These are phyloP conservation scores for Fraxinus xanthoxyloides DNA, from an alignment of 305 asterid species.

Conservation along the genomic window DNA sequence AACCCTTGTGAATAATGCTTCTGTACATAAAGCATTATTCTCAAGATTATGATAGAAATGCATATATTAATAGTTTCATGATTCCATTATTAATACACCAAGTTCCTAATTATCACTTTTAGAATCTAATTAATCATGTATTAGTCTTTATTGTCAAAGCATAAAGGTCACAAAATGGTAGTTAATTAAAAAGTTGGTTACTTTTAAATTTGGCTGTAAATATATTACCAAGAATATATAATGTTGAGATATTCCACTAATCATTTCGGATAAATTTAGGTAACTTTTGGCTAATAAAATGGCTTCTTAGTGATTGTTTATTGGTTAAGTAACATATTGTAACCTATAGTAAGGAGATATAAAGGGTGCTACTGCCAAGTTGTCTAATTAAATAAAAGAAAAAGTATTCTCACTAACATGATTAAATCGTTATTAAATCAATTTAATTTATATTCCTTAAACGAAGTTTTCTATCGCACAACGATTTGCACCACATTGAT, in stretches of 20 bases:
- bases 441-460: not conserved
- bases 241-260: not conserved
- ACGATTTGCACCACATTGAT: not conserved
- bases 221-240: constrained; percentile 7
- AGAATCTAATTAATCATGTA: not conserved
- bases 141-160: not conserved
- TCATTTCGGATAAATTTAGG: not conserved
- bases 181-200: not conserved
- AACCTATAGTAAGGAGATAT: not conserved
- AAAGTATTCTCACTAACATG: constrained; percentile 12
- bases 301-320: not conserved
- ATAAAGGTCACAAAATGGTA: not conserved
- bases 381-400: constrained; percentile 7
- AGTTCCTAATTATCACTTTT: not conserved
- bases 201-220: not conserved
- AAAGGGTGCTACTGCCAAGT: not conserved
- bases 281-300: not conserved
- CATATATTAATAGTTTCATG: too few species aligned
- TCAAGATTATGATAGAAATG: too few species aligned
- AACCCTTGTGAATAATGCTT: too few species aligned
- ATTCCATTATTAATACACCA: not conserved
- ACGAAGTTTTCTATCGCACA: not conserved
- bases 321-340: constrained; percentile 5
- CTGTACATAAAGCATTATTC: too few species aligned
- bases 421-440: not conserved